Base-by-base conservation (phyloP, 73 alveolate species). In the Paramecium tetraurelia region DNA sequence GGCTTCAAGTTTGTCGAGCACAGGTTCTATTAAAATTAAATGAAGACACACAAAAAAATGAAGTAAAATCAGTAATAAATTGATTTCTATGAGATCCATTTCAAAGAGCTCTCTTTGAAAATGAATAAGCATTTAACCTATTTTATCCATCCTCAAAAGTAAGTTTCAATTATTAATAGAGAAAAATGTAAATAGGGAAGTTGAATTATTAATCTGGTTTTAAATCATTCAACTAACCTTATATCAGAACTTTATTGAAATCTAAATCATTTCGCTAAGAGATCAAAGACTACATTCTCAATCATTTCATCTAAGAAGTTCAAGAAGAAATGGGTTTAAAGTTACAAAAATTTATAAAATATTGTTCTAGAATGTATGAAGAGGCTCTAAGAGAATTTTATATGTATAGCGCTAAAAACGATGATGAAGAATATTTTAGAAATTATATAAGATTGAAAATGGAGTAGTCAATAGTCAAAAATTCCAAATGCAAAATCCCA, bases 71-170 rank as follows among this genome's bases (percentile, higher is more conserved):
- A 75, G 35, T 31, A 33, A 40, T 41, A 9, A 43, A 18, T 44
- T 21, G 90, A 40, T 7, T 80, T 80, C 12, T 80, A 80, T 80
- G 46, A 43, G 27, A 9, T n/a, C 22, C 27, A 80, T 46, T 80
- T 80, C 38, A 41, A 80, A n/a, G 20, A 12, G 18, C 22, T 46
- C 20, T 21, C 90, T 11, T 21, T 12, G 29, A 80, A 31, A 43
- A 24, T 22, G 31, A 1, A 35, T 9, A 43, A 20, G 24, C 57
- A 59, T 20, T 41, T 80, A 46, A 24, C 31, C 16, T 18, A 80
- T 80, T 80, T 80, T 18, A 44, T 46, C 12, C 90, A 80, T 44
- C 90, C 90, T 21, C 29, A 80, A 35, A 80, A 80, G 90, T 80
- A 80, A 29, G 33, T 48, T 80, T 24, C 31, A 21, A 18, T 44